These are phyloP conservation scores for Eleusine indica DNA, from an alignment of 176 grass and related monocot species.

Conservation along the genomic window DNA sequence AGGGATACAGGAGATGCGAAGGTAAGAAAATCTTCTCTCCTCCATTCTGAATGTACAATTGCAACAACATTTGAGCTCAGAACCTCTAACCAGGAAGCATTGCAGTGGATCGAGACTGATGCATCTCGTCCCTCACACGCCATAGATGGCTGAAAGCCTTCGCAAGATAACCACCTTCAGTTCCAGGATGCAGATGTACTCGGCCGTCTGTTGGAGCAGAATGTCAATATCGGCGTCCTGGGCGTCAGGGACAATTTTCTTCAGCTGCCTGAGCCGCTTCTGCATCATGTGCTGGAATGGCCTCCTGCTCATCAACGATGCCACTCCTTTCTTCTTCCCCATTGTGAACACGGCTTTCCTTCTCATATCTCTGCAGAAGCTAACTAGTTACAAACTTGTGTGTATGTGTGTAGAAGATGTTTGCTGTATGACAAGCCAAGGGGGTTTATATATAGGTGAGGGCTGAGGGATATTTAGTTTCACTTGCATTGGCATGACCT, in stretches of 20 bases:
- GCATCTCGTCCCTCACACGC: conserved; percentile 15
- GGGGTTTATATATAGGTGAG: conserved; percentile 54
- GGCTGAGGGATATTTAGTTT: conserved; percentile 26
- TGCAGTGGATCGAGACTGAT: not conserved
- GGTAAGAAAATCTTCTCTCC: conserved; percentile 34
- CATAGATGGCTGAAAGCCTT: conserved; percentile 53
- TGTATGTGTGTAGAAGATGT: conserved; percentile 33
- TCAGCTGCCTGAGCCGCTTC: conserved; percentile 65
- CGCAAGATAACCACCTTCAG: conserved; percentile 57
- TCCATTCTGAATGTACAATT: conserved; percentile 34
- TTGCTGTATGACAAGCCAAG: conserved; percentile 12
- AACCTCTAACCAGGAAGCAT: conserved; percentile 34
- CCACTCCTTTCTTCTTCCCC: conserved; percentile 49
- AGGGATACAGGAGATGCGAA: conserved; percentile 42
- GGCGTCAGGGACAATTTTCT: conserved; percentile 66
- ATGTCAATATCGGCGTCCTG: conserved; percentile 35
- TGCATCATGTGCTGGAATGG: conserved; percentile 56
- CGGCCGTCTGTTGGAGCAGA: conserved; percentile 59
- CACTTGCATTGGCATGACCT: conserved; percentile 45
- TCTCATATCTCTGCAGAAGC: conserved; percentile 39
- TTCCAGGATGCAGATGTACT: conserved; percentile 75
- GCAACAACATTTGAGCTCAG: conserved; percentile 44
- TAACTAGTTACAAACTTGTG: conserved; percentile 9
- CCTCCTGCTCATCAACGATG: conserved; percentile 27
- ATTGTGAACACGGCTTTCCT: conserved; percentile 43